Evolutionary conservation across 106 monocot genomes (phyloP), one percentile per base, ranked within the genome.

Genomic region (Chionographis japonica): DNA sequence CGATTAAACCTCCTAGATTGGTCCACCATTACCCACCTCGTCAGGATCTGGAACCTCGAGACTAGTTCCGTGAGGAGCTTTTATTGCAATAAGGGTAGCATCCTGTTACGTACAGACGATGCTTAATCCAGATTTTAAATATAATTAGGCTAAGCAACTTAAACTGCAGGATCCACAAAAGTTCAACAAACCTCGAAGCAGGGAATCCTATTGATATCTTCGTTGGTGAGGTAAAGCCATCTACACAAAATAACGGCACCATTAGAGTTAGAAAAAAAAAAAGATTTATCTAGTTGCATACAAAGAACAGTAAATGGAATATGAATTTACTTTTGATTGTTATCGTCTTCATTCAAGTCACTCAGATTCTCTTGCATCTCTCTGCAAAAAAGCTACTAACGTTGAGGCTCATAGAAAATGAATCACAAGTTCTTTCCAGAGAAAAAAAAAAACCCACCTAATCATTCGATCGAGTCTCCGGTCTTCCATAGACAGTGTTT

Each of bases 41-140:
- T 89, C 79, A 73, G 95, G 95, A 77, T 95, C 78, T 56, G 89
- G 95, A 71, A 89, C 92, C 77, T 95, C 95, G 56, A 95, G 52
- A 61, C 81, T 86, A n/a, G 95, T 92, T 60, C 91, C 95, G 64
- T 79, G 95, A 61, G 95, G 95, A 78, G 91, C 95, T 72, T 89
- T 89, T 71, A 95, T 76, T 53, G 91, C 91, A 53, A 95, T 78
- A 38, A 95, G 78, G 8, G 84, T 89, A 14, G 81, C 66, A 82
- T 86, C 74, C 95, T 95, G 69, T 52, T 40, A 67, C 61, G 5
- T 71, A 56, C 10, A 58, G 4, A 42, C 40, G 63, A 59, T 56
- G 6, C 17, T 27, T 62, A 27, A 62, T 12, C 52, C 7, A 15
- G 10, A 61, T 54, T 36, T 61, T 36, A 55, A 50, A 14, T 4